phyloP scores from a whole-genome alignment of 441 rosid species.

The Omphalea diandra region DNA sequence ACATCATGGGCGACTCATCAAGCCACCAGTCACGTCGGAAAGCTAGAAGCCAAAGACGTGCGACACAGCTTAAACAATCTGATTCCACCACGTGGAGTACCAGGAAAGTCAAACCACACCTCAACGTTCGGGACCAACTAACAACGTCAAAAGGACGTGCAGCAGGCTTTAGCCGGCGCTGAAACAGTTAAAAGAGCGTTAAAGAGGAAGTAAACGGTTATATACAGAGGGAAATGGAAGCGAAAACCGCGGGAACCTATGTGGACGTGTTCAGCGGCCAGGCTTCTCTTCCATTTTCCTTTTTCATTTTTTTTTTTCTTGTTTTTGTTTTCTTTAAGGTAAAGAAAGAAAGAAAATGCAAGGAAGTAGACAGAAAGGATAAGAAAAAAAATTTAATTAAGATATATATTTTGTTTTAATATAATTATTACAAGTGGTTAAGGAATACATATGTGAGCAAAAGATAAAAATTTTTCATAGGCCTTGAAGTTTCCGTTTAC shows the following conservation, averaged over 20 bases:
- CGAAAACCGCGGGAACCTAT: constrained; percentile 45
- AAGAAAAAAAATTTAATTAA: neutral
- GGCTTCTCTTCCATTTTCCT: neutral
- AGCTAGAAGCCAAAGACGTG: constrained; percentile 9
- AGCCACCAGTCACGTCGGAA: neutral
- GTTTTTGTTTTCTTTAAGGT: neutral
- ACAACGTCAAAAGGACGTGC: neutral
- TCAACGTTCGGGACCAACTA: neutral
- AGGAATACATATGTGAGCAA: neutral
- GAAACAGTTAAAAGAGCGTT: neutral
- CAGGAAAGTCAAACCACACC: neutral
- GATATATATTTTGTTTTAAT: neutral
- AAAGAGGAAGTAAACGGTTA: neutral
- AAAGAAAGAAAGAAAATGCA: neutral
- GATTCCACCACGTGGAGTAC: neutral
- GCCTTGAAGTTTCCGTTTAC: constrained; percentile 18
- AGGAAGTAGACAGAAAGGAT: neutral
- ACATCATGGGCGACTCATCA: constrained; percentile 1
- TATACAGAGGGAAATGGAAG: neutral
- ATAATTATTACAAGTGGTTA: neutral
- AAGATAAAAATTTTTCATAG: neutral
- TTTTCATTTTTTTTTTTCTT: neutral
- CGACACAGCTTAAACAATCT: neutral
- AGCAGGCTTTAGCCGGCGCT: neutral
- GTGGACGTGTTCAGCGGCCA: constrained; percentile 31